Evolutionary conservation across 106 monocot species (phyloP).

Genomic region (Dendrobium nobile): DNA sequence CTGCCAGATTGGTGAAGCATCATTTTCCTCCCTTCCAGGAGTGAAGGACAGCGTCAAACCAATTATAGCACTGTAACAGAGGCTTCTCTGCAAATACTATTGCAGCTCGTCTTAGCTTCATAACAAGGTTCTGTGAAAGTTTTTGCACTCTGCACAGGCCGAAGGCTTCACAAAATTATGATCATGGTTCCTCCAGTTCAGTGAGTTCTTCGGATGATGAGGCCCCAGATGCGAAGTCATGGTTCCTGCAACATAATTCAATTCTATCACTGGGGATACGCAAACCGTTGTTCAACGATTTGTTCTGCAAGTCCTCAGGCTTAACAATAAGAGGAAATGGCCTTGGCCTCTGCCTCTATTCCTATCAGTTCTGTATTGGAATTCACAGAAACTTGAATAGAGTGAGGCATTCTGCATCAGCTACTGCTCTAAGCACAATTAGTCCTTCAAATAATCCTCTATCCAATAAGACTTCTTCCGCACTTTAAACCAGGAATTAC

Average conservation of each 20-base stretch:
- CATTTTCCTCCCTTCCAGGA: constrained; percentile 89
- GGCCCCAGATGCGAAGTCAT: constrained; percentile 11
- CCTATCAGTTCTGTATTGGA: constrained; percentile 25
- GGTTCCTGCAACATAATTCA: constrained; percentile 3
- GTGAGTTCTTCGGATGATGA: constrained; percentile 13
- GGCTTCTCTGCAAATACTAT: constrained; percentile 28
- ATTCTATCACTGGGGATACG: neutral
- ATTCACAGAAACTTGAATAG: constrained; percentile 11
- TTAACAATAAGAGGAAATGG: constrained; percentile 16
- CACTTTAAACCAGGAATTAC: neutral
- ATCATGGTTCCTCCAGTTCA: constrained; percentile 14
- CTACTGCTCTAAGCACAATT: constrained; percentile 30
- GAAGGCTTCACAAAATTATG: constrained; percentile 14
- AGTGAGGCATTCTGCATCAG: constrained; percentile 54
- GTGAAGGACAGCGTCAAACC: constrained; percentile 22
- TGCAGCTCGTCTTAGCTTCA: constrained; percentile 35
- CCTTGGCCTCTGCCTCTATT: constrained; percentile 27
- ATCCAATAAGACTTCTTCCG: neutral
- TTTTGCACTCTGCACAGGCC: constrained; percentile 20
- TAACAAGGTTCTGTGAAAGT: constrained; percentile 19
- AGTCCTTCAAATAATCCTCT: neutral
- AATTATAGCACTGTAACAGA: constrained; percentile 17
- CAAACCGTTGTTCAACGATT: neutral
- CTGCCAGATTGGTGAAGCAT: constrained; percentile 43
- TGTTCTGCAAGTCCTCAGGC: neutral